Percentiles rank a stretch among this genome's conserved stretches.
These are phyloP conservation scores for Pseudogymnoascus sp. DNA, from an alignment of 2,329 filamentous ascomycete genomes.

Conservation along the genomic window DNA sequence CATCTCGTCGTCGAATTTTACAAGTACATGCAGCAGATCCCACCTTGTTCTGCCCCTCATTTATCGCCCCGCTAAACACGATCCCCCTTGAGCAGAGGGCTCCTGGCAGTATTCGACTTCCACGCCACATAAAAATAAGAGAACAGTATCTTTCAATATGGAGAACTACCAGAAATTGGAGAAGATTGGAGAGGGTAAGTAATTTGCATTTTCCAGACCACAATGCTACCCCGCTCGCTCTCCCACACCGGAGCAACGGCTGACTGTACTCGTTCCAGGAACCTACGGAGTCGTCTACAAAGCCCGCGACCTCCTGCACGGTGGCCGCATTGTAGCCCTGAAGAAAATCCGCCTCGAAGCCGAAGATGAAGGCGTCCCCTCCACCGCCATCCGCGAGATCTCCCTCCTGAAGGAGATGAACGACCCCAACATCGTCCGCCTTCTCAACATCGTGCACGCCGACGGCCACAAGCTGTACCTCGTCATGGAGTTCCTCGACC, in stretches of 20 bases:
- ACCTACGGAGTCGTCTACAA: constrained; percentile 97
- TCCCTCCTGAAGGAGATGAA: constrained; percentile 92
- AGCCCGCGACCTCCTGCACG: constrained; percentile 74
- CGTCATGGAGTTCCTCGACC: constrained; percentile 84
- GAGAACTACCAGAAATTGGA: constrained; percentile 96
- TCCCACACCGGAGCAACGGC: background rate
- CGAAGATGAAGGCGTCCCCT: constrained; percentile 89
- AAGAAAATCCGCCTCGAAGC: constrained; percentile 96
- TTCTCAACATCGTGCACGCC: constrained; percentile 88
- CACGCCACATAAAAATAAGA: constrained; percentile 23
- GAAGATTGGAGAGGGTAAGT: constrained; percentile 88
- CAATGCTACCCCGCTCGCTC: background rate
- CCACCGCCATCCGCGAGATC: constrained; percentile 89
- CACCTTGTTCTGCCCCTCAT: constrained; percentile 25
- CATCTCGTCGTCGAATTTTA: background rate
- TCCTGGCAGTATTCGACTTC: constrained; percentile 23
- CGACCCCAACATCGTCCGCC: constrained; percentile 80
- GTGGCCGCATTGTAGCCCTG: constrained; percentile 78
- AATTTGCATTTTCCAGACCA: constrained; percentile 10
- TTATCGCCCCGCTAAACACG: constrained; percentile 25
- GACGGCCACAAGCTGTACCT: constrained; percentile 94
- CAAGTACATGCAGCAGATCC: constrained; percentile 18
- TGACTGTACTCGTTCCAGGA: constrained; percentile 42
- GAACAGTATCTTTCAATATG: constrained; percentile 45
- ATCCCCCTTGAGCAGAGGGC: constrained; percentile 21